phyloP scores from a whole-genome alignment of 2,329 filamentous ascomycete species.

The Zalaria obscura region DNA sequence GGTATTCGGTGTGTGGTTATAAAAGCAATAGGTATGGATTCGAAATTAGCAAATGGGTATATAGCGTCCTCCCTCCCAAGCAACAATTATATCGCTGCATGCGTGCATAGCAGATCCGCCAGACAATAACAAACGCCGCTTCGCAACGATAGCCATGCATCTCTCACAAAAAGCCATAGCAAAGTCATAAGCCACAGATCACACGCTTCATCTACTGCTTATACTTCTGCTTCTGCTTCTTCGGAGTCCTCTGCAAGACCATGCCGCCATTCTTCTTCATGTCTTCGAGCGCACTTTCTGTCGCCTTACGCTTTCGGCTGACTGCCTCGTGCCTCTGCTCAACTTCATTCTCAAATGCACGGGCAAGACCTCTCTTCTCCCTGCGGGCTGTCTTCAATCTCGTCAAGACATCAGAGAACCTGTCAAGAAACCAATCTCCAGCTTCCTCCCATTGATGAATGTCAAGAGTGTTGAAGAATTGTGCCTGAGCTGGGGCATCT shows the following conservation, averaged over 20 bases:
- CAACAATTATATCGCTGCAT: too few relatives aligned
- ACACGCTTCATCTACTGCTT: neutral
- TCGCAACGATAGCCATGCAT: too few relatives aligned
- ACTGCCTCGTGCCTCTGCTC: conserved; percentile 38
- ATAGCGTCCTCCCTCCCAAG: too few relatives aligned
- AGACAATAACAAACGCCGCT: too few relatives aligned
- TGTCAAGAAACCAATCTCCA: conserved; percentile 45
- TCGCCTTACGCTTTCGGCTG: conserved; percentile 31
- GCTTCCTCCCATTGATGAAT: conserved; percentile 47
- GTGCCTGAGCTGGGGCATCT: conserved; percentile 22
- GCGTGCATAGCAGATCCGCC: too few relatives aligned
- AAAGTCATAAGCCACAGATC: too few relatives aligned
- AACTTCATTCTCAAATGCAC: conserved; percentile 43
- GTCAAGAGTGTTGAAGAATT: conserved; percentile 37
- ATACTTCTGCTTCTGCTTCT: conserved; percentile 13
- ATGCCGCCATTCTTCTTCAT: conserved; percentile 42
- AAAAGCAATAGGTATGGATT: too few relatives aligned
- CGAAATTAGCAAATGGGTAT: too few relatives aligned
- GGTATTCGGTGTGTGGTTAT: too few relatives aligned
- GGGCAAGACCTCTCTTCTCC: conserved; percentile 38
- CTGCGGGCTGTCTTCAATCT: conserved; percentile 38
- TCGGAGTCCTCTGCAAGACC: conserved; percentile 34
- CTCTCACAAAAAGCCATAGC: too few relatives aligned
- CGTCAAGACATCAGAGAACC: conserved; percentile 36
- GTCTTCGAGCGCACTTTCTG: conserved; percentile 25